Conservation (phyloP, 345 rosid species). For the Ailanthus altissimus region DNA sequence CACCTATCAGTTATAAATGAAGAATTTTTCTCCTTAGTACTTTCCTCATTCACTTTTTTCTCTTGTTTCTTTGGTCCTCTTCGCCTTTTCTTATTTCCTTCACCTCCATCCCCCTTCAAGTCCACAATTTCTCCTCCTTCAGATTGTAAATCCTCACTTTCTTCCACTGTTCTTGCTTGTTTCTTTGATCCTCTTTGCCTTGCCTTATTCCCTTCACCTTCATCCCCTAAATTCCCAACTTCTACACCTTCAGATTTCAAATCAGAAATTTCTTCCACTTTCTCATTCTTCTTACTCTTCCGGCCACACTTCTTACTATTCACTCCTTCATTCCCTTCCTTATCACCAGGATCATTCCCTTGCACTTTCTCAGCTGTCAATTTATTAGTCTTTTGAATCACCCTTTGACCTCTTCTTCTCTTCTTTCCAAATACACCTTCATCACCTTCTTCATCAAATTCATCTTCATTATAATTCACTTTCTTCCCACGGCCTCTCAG, state of each 20-base stretch:
- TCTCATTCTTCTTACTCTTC: not conserved
- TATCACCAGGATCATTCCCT: not conserved
- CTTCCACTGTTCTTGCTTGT: not conserved
- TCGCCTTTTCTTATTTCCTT: not conserved
- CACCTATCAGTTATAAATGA: not conserved
- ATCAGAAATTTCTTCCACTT: not conserved
- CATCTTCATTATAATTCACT: not conserved
- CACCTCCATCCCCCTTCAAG: not conserved
- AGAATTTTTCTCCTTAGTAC: not conserved
- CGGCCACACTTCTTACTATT: not conserved
- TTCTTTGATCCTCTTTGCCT: not conserved
- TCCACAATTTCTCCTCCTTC: too few relatives aligned
- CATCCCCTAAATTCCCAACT: not conserved
- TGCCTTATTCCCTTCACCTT: not conserved
- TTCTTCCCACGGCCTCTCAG: not conserved
- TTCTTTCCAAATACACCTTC: not conserved
- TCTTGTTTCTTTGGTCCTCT: slow-evolving; percentile 3
- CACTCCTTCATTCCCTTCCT: not conserved
- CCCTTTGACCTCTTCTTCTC: not conserved
- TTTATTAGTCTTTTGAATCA: not conserved
- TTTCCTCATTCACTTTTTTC: not conserved
- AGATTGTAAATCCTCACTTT: not conserved
- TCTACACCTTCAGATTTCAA: too few relatives aligned
- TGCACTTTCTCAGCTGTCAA: not conserved
- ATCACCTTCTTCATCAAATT: not conserved